Conservation (phyloP, 2,329 filamentous ascomycete species). For the Hypoxylon sp. region DNA sequence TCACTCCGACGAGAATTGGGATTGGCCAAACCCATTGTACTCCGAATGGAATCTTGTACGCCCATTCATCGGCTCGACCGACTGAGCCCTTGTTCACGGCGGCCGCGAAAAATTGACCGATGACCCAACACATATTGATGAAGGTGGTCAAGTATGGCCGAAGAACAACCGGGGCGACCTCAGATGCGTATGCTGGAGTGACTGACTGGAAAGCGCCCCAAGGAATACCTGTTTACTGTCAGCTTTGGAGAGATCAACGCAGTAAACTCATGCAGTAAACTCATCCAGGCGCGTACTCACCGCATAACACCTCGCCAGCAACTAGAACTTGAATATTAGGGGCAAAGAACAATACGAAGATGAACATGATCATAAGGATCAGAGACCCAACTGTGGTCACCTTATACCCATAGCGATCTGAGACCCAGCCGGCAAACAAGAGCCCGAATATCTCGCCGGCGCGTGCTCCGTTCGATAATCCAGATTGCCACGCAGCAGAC, state of each 20-base stretch:
- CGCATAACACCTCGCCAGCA: constrained; percentile 62
- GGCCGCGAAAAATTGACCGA: constrained; percentile 65
- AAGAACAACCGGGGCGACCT: constrained; percentile 62
- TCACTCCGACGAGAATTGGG: constrained; percentile 58
- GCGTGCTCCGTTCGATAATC: constrained; percentile 64
- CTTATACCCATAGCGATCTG: constrained; percentile 64
- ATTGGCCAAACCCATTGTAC: constrained; percentile 67
- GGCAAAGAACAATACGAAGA: constrained; percentile 68
- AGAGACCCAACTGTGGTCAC: constrained; percentile 63
- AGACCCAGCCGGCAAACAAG: constrained; percentile 64
- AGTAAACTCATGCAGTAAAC: too few relatives aligned
- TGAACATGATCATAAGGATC: constrained; percentile 60
- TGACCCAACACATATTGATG: constrained; percentile 69
- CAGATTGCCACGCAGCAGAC: constrained; percentile 69
- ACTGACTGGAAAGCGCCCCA: constrained; percentile 67
- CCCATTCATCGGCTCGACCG: constrained; percentile 58
- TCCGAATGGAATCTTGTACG: constrained; percentile 64
- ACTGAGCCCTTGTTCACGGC: constrained; percentile 61
- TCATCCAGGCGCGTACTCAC: constrained; percentile 31
- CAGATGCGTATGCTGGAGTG: constrained; percentile 66
- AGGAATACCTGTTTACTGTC: constrained; percentile 57
- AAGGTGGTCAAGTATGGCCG: constrained; percentile 66
- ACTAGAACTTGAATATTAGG: constrained; percentile 61
- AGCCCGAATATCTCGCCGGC: constrained; percentile 68
- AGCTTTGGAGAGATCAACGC: not conserved